phyloP scores from a whole-genome alignment of 2,329 filamentous ascomycete genomes.

The Trichoderma harzianum region DNA sequence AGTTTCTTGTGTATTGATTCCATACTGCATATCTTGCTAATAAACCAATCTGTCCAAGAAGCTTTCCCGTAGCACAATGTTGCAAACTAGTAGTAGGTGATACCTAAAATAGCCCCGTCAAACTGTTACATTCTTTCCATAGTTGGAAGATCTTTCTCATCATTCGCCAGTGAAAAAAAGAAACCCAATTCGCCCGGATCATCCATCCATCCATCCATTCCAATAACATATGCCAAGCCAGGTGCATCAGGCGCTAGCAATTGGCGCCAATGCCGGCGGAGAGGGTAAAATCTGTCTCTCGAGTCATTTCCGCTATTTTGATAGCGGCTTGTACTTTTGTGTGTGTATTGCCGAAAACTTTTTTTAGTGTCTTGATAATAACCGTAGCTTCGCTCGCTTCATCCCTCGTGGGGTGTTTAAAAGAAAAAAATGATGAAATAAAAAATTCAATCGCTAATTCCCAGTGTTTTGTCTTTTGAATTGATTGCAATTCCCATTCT shows the following conservation, averaged over 20 bases:
- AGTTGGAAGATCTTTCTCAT: not conserved
- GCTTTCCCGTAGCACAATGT: constrained; percentile 1
- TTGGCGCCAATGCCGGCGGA: not conserved
- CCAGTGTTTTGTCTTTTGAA: not conserved
- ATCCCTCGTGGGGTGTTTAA: not conserved
- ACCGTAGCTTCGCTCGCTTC: constrained; percentile 10
- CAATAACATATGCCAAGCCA: constrained; percentile 16
- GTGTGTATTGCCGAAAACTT: not conserved
- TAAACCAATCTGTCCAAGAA: not conserved
- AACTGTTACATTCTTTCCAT: constrained; percentile 9
- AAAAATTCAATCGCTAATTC: not conserved
- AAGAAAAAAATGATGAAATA: not conserved
- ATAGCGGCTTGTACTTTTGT: not conserved
- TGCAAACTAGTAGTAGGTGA: not conserved
- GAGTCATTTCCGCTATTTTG: not conserved
- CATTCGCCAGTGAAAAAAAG: constrained; percentile 1
- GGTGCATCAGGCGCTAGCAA: not conserved
- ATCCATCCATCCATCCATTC: constrained; percentile 7
- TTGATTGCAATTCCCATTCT: not conserved
- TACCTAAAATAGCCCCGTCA: not conserved
- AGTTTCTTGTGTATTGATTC: not conserved
- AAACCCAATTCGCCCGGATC: not conserved
- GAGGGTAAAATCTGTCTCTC: not conserved
- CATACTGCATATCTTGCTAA: not conserved
- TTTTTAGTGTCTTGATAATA: not conserved